Percentiles rank a stretch among this genome's conserved stretches.
phyloP scores from a whole-genome alignment of 1,284 basidiomycete species.

The Ceratobasidium sp. region DNA sequence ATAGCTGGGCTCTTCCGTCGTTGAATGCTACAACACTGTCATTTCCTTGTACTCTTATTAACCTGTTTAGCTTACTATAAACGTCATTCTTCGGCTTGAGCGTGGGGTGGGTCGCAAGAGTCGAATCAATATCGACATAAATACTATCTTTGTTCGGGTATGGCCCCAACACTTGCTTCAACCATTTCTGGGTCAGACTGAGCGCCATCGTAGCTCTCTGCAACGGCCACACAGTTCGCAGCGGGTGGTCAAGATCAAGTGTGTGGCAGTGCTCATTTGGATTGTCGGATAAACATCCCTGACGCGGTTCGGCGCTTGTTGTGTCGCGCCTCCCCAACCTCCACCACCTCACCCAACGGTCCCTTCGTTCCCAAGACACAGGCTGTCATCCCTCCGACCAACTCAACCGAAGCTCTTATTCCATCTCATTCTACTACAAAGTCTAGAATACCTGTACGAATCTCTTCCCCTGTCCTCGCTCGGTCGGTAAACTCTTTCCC shows the following conservation, averaged over 20 bases:
- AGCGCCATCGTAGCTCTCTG: slow-evolving; percentile 39
- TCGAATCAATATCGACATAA: slow-evolving; percentile 69
- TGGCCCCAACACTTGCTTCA: slow-evolving; percentile 69
- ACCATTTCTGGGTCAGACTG: slow-evolving; percentile 69
- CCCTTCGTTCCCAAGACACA: background rate
- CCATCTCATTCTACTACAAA: background rate
- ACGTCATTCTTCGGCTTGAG: slow-evolving; percentile 90
- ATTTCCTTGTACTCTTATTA: background rate
- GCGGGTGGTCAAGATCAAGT: background rate
- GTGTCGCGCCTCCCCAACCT: slow-evolving; percentile 21
- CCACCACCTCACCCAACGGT: background rate
- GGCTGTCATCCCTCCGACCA: background rate
- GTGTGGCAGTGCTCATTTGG: slow-evolving; percentile 14
- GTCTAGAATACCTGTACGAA: background rate
- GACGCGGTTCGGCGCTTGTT: slow-evolving; percentile 29
- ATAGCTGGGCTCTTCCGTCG: slow-evolving; percentile 89
- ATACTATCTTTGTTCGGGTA: slow-evolving; percentile 69
- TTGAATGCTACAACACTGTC: slow-evolving; percentile 72
- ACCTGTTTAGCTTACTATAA: slow-evolving; percentile 71
- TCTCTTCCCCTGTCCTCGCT: background rate
- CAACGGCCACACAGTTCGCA: background rate
- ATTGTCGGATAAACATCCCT: slow-evolving; percentile 24
- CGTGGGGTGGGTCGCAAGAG: slow-evolving; percentile 66
- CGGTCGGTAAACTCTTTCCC: background rate
- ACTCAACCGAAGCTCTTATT: too few species aligned